phyloP scores from a whole-genome alignment of 1,139 yeast genomes.

The Suhomyces bolitotheri region DNA sequence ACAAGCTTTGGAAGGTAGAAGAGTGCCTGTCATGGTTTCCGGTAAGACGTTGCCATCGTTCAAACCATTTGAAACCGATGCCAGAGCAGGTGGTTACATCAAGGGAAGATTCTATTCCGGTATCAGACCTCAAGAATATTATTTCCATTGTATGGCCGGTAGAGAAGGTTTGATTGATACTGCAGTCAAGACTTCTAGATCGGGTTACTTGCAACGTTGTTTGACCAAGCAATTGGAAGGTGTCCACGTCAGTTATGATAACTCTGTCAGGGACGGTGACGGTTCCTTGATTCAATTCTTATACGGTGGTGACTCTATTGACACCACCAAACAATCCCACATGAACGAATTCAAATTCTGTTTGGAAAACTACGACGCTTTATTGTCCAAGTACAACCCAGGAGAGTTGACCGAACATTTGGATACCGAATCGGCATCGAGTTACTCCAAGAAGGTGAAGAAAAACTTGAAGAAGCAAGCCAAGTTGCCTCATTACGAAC shows the following conservation, averaged over 20 bases:
- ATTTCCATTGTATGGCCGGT: conserved; percentile 99
- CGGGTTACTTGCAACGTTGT: conserved; percentile 98
- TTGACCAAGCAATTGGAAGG: conserved; percentile 97
- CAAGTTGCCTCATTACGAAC: conserved; percentile 62
- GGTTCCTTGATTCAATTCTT: conserved; percentile 92
- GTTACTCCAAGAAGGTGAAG: conserved; percentile 78
- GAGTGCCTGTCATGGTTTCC: conserved; percentile 99
- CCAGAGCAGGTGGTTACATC: conserved; percentile 98
- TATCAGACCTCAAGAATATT: conserved; percentile 98
- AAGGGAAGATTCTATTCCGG: conserved; percentile 98
- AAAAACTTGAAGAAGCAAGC: conserved; percentile 71
- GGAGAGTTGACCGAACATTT: conserved; percentile 69
- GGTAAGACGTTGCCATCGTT: conserved; percentile 97
- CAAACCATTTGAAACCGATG: conserved; percentile 95
- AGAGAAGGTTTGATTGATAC: conserved; percentile 99
- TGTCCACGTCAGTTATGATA: conserved; percentile 91
- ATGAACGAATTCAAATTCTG: conserved; percentile 94
- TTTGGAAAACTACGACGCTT: conserved; percentile 83
- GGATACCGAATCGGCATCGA: conserved; percentile 78
- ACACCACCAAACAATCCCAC: conserved; percentile 92
- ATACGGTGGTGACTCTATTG: conserved; percentile 97
- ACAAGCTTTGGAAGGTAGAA: conserved; percentile 98
- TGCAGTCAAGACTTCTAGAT: conserved; percentile 97
- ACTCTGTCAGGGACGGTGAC: conserved; percentile 93
- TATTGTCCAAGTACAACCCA: conserved; percentile 85